A percentile compares a stretch with the other conserved stretches of the same genome.
Conservation (phyloP, 345 rosid species). For the Tarenaya hassleriana region DNA sequence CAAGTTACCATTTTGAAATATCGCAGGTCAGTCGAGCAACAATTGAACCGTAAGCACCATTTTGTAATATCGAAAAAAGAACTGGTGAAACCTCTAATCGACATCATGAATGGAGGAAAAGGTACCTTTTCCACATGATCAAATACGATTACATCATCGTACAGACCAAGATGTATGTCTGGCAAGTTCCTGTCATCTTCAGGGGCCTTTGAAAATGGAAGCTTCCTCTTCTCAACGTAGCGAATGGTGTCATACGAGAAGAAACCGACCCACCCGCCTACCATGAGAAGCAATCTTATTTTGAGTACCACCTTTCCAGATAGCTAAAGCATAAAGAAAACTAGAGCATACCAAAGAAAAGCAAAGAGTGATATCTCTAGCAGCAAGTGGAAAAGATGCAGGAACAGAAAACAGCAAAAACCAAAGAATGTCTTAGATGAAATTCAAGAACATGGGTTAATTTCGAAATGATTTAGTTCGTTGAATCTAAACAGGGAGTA, state of each 20-base stretch:
- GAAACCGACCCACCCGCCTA: slow-evolving; percentile 71
- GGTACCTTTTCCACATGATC: slow-evolving; percentile 87
- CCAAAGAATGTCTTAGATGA: no score
- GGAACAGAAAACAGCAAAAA: no score
- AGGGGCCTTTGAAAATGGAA: slow-evolving; percentile 39
- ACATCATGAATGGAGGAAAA: background rate
- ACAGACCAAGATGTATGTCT: slow-evolving; percentile 73
- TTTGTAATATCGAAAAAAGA: background rate
- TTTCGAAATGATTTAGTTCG: no score
- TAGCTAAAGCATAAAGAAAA: no score
- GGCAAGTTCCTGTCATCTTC: slow-evolving; percentile 63
- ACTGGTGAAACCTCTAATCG: background rate
- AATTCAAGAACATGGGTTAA: no score
- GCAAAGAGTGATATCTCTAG: no score
- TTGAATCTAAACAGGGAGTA: no score
- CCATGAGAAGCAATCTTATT: no score
- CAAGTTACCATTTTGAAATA: background rate
- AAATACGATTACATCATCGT: slow-evolving; percentile 60
- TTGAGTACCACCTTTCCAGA: no score
- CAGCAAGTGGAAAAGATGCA: no score
- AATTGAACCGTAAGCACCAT: background rate
- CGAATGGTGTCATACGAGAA: slow-evolving; percentile 52
- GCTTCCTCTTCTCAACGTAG: slow-evolving; percentile 40
- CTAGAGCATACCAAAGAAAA: background rate
- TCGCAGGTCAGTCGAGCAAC: background rate